These are phyloP conservation scores for Colletotrichum graminicola DNA, from an alignment of 2,329 filamentous ascomycete genomes.

Conservation along the genomic window DNA sequence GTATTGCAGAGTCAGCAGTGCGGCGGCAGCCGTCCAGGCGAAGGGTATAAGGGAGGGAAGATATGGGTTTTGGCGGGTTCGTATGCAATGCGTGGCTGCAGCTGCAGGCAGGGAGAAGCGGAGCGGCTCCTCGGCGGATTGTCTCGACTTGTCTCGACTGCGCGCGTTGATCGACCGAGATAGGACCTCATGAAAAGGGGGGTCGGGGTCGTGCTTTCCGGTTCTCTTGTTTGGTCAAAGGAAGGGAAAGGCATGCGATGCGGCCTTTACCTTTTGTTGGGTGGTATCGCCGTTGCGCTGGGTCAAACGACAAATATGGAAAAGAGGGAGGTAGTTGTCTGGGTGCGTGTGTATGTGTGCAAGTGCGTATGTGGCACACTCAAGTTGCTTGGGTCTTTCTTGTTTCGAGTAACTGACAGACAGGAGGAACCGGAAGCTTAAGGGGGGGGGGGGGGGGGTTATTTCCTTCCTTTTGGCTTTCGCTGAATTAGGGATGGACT, in stretches of 20 bases:
- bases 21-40: neutral
- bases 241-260: neutral
- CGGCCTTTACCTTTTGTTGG: neutral
- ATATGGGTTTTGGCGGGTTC: conserved; percentile 15
- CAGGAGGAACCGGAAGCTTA: neutral
- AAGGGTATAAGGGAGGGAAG: neutral
- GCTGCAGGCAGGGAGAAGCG: conserved; percentile 20
- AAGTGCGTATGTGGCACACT: conserved; percentile 3
- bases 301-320: conserved; percentile 9
- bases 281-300: conserved; percentile 18
- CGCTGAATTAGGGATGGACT: conserved; percentile 27
- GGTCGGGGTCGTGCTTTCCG: conserved; percentile 19
- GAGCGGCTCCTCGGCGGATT: conserved; percentile 16
- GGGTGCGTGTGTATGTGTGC: conserved; percentile 3
- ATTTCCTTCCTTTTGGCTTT: conserved; percentile 2
- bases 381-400: conserved; percentile 17
- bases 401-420: conserved; percentile 12
- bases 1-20: conserved; percentile 7
- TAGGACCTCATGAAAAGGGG: conserved; percentile 22
- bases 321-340: neutral
- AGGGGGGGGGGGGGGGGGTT: too few species aligned
- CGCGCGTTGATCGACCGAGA: conserved; percentile 35
- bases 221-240: neutral
- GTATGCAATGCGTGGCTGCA: conserved; percentile 10
- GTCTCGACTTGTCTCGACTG: conserved; percentile 38